These are phyloP conservation scores for Russula emetica DNA, from an alignment of 768 basidiomycete species.

Conservation along the genomic window DNA sequence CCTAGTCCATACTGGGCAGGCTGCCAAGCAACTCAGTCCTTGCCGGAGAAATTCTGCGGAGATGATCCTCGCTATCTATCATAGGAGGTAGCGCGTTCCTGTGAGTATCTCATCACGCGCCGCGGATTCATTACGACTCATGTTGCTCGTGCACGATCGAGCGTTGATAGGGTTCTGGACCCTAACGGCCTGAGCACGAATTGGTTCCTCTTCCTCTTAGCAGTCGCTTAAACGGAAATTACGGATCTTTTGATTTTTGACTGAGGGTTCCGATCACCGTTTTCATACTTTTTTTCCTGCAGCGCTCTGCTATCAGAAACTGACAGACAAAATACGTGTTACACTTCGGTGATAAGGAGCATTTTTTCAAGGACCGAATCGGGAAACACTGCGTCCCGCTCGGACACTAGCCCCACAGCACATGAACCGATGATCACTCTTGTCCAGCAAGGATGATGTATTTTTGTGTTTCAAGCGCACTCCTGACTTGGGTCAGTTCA, in stretches of 20 bases:
- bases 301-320: conserved; percentile 4
- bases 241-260: conserved; percentile 36
- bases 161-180: conserved; percentile 11
- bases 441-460: conserved; percentile 10
- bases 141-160: background rate
- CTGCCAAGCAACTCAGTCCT: conserved; percentile 30
- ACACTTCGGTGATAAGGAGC: conserved; percentile 14
- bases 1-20: background rate
- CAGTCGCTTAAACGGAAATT: conserved; percentile 46
- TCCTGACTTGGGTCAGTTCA: background rate
- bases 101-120: background rate
- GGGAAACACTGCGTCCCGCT: conserved; percentile 1
- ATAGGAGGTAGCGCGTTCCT: conserved; percentile 28
- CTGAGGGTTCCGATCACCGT: background rate
- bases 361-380: background rate
- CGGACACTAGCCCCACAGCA: conserved; percentile 5
- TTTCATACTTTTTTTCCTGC: background rate
- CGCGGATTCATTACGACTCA: background rate
- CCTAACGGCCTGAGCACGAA: conserved; percentile 29
- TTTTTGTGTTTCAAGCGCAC: conserved; percentile 11
- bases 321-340: background rate
- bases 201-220: conserved; percentile 45
- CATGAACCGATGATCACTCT: conserved; percentile 12
- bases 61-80: conserved; percentile 36
- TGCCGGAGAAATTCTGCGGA: conserved; percentile 46